Conservation (phyloP, 2,329 filamentous ascomycete species). For the Phialocephala sp. region DNA sequence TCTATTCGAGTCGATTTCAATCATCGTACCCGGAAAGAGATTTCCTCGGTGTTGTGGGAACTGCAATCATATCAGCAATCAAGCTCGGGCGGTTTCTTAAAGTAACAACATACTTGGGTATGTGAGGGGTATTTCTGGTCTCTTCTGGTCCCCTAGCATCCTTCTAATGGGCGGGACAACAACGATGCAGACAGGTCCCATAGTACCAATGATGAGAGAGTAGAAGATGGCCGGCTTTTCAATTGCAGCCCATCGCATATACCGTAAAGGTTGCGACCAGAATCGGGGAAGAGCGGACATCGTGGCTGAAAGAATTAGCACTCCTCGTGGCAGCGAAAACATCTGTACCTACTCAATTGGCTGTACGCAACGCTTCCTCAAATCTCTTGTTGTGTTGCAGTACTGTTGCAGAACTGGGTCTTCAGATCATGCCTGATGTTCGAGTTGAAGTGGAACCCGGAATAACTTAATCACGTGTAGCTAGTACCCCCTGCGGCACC, state of each 20-base stretch:
- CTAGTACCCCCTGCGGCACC: constrained; percentile 24
- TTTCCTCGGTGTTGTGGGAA: constrained; percentile 64
- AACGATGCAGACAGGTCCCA: constrained; percentile 74
- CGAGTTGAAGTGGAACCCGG: constrained; percentile 30
- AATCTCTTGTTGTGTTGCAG: constrained; percentile 25
- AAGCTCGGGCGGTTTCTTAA: neutral
- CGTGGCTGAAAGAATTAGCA: constrained; percentile 41
- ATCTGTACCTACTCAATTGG: constrained; percentile 44
- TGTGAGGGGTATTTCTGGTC: constrained; percentile 78
- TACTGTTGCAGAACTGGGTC: constrained; percentile 22
- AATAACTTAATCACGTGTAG: constrained; percentile 28
- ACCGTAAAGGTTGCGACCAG: constrained; percentile 82
- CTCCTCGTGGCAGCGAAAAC: neutral
- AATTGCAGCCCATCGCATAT: constrained; percentile 86
- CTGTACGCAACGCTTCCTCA: constrained; percentile 22
- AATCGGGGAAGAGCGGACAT: constrained; percentile 77
- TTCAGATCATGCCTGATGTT: constrained; percentile 17
- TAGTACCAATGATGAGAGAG: constrained; percentile 74
- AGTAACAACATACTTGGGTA: constrained; percentile 77
- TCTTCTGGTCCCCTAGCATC: constrained; percentile 74
- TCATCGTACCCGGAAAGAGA: constrained; percentile 66
- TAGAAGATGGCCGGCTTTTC: constrained; percentile 93
- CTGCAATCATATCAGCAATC: constrained; percentile 46
- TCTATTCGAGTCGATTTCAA: constrained; percentile 24
- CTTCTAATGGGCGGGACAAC: constrained; percentile 76